Evolutionary conservation across 2,329 filamentous ascomycete species (phyloP).

Genomic region (Aschersonia sp.): DNA sequence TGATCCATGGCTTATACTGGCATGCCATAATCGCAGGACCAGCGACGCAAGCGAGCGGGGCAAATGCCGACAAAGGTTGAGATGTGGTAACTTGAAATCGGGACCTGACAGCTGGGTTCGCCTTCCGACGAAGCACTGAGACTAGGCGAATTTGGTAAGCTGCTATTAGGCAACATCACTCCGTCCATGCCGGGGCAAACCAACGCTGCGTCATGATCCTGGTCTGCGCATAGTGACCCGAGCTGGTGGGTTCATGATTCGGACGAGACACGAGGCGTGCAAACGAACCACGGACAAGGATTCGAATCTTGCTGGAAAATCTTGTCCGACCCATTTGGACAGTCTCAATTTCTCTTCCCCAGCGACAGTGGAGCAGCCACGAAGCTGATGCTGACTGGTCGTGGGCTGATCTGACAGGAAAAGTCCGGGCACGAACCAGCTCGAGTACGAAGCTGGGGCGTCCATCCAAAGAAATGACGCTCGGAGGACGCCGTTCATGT

Average conservation of each 20-base stretch:
- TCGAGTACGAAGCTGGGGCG: neutral
- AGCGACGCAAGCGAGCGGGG: neutral
- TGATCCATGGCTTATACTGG: neutral
- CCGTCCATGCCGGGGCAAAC: neutral
- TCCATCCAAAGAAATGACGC: neutral
- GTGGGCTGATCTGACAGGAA: slow-evolving; percentile 1
- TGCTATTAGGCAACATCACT: neutral
- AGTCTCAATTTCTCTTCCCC: neutral
- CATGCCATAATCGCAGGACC: neutral
- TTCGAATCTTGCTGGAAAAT: neutral
- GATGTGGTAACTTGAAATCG: slow-evolving; percentile 1
- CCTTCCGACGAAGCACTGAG: neutral
- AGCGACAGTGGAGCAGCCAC: neutral
- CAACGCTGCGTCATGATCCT: slow-evolving; percentile 2
- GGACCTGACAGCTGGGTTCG: neutral
- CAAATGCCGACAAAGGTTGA: slow-evolving; percentile 3
- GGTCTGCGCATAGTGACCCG: slow-evolving; percentile 2
- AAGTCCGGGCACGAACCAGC: neutral
- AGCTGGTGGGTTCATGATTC: slow-evolving; percentile 1
- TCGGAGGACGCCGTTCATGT: neutral
- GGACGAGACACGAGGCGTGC: neutral
- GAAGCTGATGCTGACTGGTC: neutral
- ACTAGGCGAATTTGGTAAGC: neutral
- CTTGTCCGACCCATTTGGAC: neutral
- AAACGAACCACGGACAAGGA: slow-evolving; percentile 4